Evolutionary conservation across 2,329 filamentous ascomycete species (phyloP).

Genomic region (Alternaria arbusti): DNA sequence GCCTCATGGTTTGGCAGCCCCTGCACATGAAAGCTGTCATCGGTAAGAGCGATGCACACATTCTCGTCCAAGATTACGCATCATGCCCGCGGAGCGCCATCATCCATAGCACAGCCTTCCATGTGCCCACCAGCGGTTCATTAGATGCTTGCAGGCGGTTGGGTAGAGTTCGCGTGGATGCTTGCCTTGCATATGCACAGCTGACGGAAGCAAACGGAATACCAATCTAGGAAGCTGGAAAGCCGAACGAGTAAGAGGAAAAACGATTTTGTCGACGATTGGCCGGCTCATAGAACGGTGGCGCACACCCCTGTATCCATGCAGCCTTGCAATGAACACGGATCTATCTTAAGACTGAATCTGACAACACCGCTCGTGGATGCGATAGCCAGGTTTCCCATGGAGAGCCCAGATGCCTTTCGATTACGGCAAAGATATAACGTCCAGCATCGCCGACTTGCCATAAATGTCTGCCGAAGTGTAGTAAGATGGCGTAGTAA

Average conservation of each 20-base stretch:
- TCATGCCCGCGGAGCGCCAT: background rate
- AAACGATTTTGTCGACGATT: background rate
- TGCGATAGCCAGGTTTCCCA: conserved; percentile 15
- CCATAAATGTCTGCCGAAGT: conserved; percentile 36
- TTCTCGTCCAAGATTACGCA: background rate
- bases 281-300: background rate
- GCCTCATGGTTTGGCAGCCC: background rate
- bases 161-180: background rate
- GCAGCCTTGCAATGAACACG: background rate
- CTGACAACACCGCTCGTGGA: background rate
- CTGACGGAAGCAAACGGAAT: background rate
- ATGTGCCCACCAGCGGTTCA: background rate
- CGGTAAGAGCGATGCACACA: background rate
- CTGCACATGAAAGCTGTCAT: background rate
- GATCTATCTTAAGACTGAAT: background rate
- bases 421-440: conserved; percentile 54
- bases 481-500: conserved; percentile 59
- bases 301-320: background rate
- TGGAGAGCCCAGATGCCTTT: conserved; percentile 51
- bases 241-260: background rate
- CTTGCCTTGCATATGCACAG: background rate
- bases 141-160: background rate
- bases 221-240: background rate
- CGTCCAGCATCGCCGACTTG: conserved; percentile 27
- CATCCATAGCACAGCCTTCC: background rate